phyloP scores from a whole-genome alignment of 176 grass and related monocot species.

The Canna indica region DNA sequence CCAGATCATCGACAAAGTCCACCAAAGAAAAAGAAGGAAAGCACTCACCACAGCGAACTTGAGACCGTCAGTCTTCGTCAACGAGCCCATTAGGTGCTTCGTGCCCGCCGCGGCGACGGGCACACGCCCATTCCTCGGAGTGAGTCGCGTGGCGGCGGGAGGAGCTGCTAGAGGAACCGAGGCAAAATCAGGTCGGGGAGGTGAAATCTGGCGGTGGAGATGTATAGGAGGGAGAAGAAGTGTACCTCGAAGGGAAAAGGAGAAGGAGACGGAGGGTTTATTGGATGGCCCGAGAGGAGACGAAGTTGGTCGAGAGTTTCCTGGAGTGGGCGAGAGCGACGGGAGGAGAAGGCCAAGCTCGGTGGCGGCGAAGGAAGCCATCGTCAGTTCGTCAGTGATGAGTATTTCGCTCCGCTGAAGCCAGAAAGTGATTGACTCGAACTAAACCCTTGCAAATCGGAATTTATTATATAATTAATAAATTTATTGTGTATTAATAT shows the following conservation, averaged over 20 bases:
- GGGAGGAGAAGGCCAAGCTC: not conserved
- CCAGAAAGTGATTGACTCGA: not conserved
- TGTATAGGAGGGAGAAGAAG: not conserved
- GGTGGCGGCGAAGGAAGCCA: not conserved
- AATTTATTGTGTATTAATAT: too few species aligned
- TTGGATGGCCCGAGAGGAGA: not conserved
- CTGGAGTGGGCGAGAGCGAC: not conserved
- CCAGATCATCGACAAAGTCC: not conserved
- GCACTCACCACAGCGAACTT: constrained; percentile 66
- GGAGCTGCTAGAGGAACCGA: not conserved
- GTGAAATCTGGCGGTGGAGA: not conserved
- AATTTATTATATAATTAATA: too few species aligned
- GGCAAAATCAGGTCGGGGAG: not conserved
- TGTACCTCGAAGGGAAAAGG: constrained; percentile 9
- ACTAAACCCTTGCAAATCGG: too few species aligned
- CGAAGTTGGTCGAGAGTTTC: not conserved
- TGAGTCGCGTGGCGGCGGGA: not conserved
- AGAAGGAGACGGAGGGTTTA: not conserved
- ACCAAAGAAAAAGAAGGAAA: not conserved
- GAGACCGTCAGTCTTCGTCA: constrained; percentile 52
- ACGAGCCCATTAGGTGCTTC: constrained; percentile 64
- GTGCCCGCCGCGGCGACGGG: constrained; percentile 28
- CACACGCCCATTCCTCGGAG: constrained; percentile 12
- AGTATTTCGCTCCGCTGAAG: not conserved
- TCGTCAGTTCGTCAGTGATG: too few species aligned